These are phyloP conservation scores for Salicornia ramosissima DNA, from an alignment of 148 eudicot genomes.

Conservation along the genomic window DNA sequence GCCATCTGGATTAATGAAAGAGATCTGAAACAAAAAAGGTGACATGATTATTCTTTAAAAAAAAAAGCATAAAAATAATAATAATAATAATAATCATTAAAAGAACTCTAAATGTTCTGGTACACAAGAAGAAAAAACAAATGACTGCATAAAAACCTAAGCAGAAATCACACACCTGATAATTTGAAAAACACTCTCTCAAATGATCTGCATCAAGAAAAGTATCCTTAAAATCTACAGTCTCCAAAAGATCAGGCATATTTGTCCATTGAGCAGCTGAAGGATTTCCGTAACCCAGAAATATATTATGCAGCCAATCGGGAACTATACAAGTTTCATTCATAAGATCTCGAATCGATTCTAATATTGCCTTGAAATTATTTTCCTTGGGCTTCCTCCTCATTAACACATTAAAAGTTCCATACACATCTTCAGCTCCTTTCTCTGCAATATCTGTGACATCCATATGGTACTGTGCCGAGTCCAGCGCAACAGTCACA, in stretches of 20 bases:
- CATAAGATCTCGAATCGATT: conserved; percentile 97
- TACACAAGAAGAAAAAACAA: background rate
- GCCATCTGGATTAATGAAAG: conserved; percentile 67
- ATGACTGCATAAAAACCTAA: background rate
- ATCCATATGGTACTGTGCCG: conserved; percentile 99
- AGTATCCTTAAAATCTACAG: conserved; percentile 90
- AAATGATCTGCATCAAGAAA: conserved; percentile 87
- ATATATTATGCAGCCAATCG: conserved; percentile 93
- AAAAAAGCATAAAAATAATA: no score
- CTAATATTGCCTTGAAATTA: conserved; percentile 95
- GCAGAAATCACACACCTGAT: conserved; percentile 50
- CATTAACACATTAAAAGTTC: conserved; percentile 84
- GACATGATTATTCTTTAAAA: background rate
- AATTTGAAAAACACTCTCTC: conserved; percentile 61
- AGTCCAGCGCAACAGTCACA: conserved; percentile 86
- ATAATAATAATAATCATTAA: background rate
- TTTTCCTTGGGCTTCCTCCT: conserved; percentile 99
- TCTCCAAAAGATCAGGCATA: conserved; percentile 86
- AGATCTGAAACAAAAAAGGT: conserved; percentile 46
- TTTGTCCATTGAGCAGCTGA: conserved; percentile 97
- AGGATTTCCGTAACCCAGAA: conserved; percentile 97
- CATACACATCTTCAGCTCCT: conserved; percentile 88
- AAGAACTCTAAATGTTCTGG: background rate
- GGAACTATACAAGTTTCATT: conserved; percentile 99
- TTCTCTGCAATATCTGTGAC: conserved; percentile 92